Evolutionary conservation across 2,329 filamentous ascomycete genomes (phyloP), one percentile per base, ranked within the genome.

Genomic region (Colletotrichum higginsianum): DNA sequence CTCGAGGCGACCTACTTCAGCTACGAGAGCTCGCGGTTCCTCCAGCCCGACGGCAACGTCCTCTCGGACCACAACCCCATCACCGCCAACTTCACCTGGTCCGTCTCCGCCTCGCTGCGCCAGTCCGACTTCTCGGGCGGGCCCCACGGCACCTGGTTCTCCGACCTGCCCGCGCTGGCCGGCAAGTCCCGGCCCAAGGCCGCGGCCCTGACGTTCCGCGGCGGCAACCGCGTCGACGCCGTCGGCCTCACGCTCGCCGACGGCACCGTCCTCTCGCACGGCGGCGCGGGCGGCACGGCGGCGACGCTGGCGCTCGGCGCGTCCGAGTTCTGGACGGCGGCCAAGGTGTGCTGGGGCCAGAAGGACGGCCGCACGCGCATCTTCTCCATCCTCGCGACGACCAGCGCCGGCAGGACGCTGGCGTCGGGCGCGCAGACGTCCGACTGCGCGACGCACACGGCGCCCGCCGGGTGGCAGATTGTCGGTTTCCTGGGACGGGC

Each of bases 1-100:
- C 82, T 91, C 3, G 74, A 77, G 0, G 87, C 88, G 0, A 86
- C 82, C 0, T 78, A 77, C 26, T 91, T 88, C 77, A 82, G 81
- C 75, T 93, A 93, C 78, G 87, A 86, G 15, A 85, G 87, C 55
- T 75, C 76, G 55, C 84, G 83, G 75, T 93, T 93, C 81, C 79
- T 92, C 16, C 86, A 90, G 77, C 58, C 83, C 3, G 82, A 90
- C 73, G 89, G 88, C 38, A 85, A 78, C 72, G 82, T 91, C 21
- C 82, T 93, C 35, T 88, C 87, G 1, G 91, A 93, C 77, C 90
- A 93, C 77, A 91, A 92, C 79, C 90, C 90, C 1, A 82, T 93
- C 66, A 81, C 84, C n/a, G 86, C 88, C n/a, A 82, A 86, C 75
- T 86, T 90, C 76, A 81, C 83, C 75, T 86, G 85, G 84, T 72